phyloP scores from a whole-genome alignment of 1,284 basidiomycete species.

The Mycena sp. region DNA sequence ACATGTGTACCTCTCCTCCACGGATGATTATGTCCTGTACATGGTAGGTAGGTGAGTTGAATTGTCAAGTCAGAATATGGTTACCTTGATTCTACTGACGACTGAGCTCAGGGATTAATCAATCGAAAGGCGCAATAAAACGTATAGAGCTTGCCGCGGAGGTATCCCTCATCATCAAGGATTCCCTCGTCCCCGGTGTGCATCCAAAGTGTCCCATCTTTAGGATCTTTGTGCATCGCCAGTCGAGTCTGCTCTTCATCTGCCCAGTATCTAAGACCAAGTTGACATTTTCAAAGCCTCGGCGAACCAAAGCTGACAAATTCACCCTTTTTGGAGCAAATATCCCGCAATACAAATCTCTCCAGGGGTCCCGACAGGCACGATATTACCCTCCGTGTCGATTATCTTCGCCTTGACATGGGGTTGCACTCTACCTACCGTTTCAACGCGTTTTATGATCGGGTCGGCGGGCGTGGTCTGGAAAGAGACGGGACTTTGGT shows the following conservation, averaged over 20 bases:
- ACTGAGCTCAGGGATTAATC: slow-evolving; percentile 52
- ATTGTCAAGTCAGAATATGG: slow-evolving; percentile 3
- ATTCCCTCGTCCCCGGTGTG: slow-evolving; percentile 86
- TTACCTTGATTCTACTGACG: slow-evolving; percentile 79
- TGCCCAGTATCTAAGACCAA: slow-evolving; percentile 73
- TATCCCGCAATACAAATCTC: slow-evolving; percentile 83
- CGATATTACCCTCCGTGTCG: slow-evolving; percentile 64
- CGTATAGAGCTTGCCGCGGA: slow-evolving; percentile 60
- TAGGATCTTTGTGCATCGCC: slow-evolving; percentile 62
- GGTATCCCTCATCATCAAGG: slow-evolving; percentile 85
- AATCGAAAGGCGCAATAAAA: background rate
- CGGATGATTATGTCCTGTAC: slow-evolving; percentile 87
- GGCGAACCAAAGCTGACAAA: background rate
- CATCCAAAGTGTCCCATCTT: slow-evolving; percentile 79
- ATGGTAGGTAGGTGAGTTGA: slow-evolving; percentile 5
- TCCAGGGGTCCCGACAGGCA: slow-evolving; percentile 74
- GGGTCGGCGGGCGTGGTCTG: slow-evolving; percentile 77
- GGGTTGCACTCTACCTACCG: slow-evolving; percentile 79
- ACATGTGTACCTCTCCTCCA: slow-evolving; percentile 73
- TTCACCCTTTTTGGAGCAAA: slow-evolving; percentile 79
- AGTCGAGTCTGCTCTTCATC: slow-evolving; percentile 75
- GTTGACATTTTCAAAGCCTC: background rate
- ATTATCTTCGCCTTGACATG: slow-evolving; percentile 84
- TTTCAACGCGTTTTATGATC: slow-evolving; percentile 79
- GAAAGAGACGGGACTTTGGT: slow-evolving; percentile 79